phyloP scores from a whole-genome alignment of 2,329 filamentous ascomycete species.

The Cucurbitaria berberidis region DNA sequence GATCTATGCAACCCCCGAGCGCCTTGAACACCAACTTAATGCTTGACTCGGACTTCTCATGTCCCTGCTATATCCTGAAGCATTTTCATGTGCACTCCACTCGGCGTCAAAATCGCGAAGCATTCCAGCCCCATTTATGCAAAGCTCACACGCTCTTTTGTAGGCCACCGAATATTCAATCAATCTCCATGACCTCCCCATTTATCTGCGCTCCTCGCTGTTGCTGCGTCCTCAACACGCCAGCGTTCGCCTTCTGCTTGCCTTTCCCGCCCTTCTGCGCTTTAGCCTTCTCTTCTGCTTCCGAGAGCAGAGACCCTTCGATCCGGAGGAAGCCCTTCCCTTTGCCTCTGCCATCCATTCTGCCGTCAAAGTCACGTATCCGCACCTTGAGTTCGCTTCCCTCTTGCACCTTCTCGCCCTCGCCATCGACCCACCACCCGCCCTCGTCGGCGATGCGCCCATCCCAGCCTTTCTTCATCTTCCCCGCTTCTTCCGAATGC shows the following conservation, averaged over 20 bases:
- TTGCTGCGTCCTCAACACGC: constrained; percentile 1
- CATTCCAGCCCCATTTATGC: background rate
- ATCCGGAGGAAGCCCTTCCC: constrained; percentile 81
- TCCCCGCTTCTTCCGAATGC: constrained; percentile 47
- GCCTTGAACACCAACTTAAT: background rate
- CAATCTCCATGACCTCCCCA: constrained; percentile 16
- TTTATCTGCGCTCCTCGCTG: constrained; percentile 1
- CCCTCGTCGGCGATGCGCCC: constrained; percentile 52
- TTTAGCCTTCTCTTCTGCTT: constrained; percentile 52
- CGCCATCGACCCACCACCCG: constrained; percentile 77
- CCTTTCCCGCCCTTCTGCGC: constrained; percentile 15
- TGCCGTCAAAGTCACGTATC: constrained; percentile 84
- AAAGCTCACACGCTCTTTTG: background rate
- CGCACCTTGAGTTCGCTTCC: constrained; percentile 66
- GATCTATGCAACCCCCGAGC: background rate
- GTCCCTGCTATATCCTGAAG: background rate
- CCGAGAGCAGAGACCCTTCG: constrained; percentile 84
- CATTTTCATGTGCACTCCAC: background rate
- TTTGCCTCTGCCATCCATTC: constrained; percentile 66
- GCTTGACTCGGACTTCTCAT: background rate
- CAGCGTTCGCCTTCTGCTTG: constrained; percentile 14
- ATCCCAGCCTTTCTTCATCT: constrained; percentile 34
- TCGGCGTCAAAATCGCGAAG: background rate
- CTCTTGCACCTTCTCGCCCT: constrained; percentile 63
- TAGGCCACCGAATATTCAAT: constrained; percentile 1